A percentile compares a stretch with the other conserved stretches of the same genome.
Conservation (phyloP, 352 stramenopile genomes). For the Globisporangium nagaii region DNA sequence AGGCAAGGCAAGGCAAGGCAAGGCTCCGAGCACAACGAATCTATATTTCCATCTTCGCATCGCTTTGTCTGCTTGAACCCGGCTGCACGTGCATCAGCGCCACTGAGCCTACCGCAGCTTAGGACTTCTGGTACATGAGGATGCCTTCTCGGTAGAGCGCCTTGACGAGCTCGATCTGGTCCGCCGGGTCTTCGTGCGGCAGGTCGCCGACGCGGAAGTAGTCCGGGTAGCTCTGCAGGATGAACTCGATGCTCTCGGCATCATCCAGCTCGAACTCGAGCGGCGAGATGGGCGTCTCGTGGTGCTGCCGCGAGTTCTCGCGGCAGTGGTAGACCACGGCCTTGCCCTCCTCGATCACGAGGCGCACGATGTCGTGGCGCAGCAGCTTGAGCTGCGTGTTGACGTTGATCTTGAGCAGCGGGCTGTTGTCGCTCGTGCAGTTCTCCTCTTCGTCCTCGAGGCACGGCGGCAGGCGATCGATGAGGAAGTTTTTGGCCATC, state of each 20-base stretch:
- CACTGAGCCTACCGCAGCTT: neutral
- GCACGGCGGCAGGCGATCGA: slow-evolving; percentile 68
- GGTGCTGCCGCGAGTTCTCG: slow-evolving; percentile 73
- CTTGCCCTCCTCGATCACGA: slow-evolving; percentile 75
- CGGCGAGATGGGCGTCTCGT: slow-evolving; percentile 61
- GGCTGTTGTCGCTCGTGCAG: slow-evolving; percentile 69
- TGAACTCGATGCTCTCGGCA: slow-evolving; percentile 75
- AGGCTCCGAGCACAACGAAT: too few species aligned
- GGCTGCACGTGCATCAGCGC: neutral
- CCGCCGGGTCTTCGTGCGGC: slow-evolving; percentile 62
- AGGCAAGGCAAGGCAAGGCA: too few species aligned
- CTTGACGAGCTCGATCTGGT: slow-evolving; percentile 65
- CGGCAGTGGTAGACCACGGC: slow-evolving; percentile 75
- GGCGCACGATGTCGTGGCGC: slow-evolving; percentile 56
- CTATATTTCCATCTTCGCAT: neutral
- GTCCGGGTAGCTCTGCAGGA: slow-evolving; percentile 66
- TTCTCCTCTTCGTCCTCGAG: slow-evolving; percentile 77
- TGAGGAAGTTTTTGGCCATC: slow-evolving; percentile 79
- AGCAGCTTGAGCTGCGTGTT: slow-evolving; percentile 75
- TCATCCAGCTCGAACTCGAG: slow-evolving; percentile 80
- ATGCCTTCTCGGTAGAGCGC: slow-evolving; percentile 75
- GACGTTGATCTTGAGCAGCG: slow-evolving; percentile 74
- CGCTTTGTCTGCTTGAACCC: neutral
- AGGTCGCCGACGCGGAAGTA: slow-evolving; percentile 76
- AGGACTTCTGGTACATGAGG: slow-evolving; percentile 65